A percentile compares a stretch with the other conserved stretches of the same genome.
phyloP scores from a whole-genome alignment of 1,284 basidiomycete species.

The Trametes versicolor region DNA sequence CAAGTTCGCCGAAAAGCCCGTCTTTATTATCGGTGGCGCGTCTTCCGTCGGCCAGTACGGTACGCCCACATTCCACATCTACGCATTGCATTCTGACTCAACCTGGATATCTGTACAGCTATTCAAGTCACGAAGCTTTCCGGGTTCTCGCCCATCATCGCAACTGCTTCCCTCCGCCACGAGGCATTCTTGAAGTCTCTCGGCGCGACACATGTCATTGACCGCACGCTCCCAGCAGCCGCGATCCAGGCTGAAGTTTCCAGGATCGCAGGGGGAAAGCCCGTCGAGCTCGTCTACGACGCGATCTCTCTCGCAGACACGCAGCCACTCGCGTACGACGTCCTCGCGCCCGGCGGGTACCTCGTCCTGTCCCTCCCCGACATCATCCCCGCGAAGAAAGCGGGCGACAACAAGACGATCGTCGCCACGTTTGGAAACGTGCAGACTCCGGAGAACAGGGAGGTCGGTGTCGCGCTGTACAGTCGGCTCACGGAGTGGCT shows the following conservation, averaged over 20 bases:
- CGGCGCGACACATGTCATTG: slow-evolving; percentile 49
- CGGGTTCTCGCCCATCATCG: slow-evolving; percentile 46
- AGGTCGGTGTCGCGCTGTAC: slow-evolving; percentile 27
- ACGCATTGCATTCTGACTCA: not conserved
- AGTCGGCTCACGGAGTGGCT: slow-evolving; percentile 27
- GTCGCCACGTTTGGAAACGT: slow-evolving; percentile 22
- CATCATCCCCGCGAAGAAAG: slow-evolving; percentile 18
- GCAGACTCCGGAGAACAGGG: slow-evolving; percentile 23
- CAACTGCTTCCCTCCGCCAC: slow-evolving; percentile 47
- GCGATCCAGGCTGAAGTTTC: slow-evolving; percentile 30
- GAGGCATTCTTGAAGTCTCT: slow-evolving; percentile 43
- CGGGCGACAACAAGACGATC: slow-evolving; percentile 27
- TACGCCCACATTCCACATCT: slow-evolving; percentile 18
- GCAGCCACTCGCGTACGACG: slow-evolving; percentile 33
- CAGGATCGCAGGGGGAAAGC: slow-evolving; percentile 27
- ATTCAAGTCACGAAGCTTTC: slow-evolving; percentile 47
- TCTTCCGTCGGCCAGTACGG: slow-evolving; percentile 55
- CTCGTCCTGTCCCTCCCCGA: slow-evolving; percentile 30
- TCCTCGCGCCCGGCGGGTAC: slow-evolving; percentile 34
- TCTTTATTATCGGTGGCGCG: slow-evolving; percentile 56
- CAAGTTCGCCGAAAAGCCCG: slow-evolving; percentile 49
- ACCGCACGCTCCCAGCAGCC: slow-evolving; percentile 35
- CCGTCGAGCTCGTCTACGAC: slow-evolving; percentile 40
- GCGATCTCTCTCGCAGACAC: slow-evolving; percentile 37
- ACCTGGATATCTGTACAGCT: slow-evolving; percentile 18